Evolutionary conservation across 148 eudicot genomes (phyloP).

Genomic region (Camellia sinensis): DNA sequence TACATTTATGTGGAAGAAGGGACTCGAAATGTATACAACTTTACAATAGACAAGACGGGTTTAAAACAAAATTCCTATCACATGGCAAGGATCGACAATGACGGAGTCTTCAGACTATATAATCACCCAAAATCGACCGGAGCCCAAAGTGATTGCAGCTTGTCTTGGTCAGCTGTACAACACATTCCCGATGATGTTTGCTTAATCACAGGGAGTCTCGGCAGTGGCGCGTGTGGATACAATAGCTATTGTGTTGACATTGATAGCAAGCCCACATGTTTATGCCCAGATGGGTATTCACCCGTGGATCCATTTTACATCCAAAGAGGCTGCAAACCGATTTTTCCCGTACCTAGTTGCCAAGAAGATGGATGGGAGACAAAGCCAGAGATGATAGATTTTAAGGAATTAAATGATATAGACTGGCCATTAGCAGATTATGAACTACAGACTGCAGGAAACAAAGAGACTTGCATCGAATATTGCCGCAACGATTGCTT

Average conservation of each 20-base stretch:
- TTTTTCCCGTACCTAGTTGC: slow-evolving; percentile 15
- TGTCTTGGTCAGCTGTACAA: background rate
- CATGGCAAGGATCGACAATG: slow-evolving; percentile 32
- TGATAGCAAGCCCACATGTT: slow-evolving; percentile 27
- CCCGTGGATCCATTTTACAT: slow-evolving; percentile 12
- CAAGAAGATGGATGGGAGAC: background rate
- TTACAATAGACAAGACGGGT: background rate
- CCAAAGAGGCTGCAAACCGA: slow-evolving; percentile 26
- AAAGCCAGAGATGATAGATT: background rate
- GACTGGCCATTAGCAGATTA: background rate
- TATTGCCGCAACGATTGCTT: slow-evolving; percentile 29
- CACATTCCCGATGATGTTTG: background rate
- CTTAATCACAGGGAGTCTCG: background rate
- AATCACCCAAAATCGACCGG: slow-evolving; percentile 16
- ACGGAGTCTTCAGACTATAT: slow-evolving; percentile 38
- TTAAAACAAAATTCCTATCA: slow-evolving; percentile 21
- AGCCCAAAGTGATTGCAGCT: background rate
- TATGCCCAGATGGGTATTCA: slow-evolving; percentile 26
- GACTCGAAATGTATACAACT: background rate
- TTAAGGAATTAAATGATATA: background rate
- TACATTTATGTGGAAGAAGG: slow-evolving; percentile 19
- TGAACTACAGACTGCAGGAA: slow-evolving; percentile 5
- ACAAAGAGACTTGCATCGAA: slow-evolving; percentile 7
- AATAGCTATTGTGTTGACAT: slow-evolving; percentile 21
- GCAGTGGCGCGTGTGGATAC: slow-evolving; percentile 12